Evolutionary conservation across 176 grass and related monocot genomes (phyloP).

Genomic region (Phragmites australis): DNA sequence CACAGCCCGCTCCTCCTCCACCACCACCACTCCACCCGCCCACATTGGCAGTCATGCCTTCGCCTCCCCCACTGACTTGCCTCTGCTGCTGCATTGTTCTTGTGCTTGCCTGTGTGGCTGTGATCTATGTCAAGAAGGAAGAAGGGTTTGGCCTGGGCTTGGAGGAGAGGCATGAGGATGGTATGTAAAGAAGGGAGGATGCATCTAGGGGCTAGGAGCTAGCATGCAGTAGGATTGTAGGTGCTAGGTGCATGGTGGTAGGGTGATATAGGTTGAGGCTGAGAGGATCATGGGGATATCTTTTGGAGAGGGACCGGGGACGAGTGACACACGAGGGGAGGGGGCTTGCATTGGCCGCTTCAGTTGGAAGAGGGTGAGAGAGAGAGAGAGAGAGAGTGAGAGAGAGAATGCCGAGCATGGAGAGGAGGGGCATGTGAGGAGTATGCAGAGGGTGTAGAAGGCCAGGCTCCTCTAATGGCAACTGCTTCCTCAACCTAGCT

Average conservation of each 20-base stretch:
- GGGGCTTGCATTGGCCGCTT: not conserved
- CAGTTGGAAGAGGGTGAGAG: not conserved
- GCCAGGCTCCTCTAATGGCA: slow-evolving; percentile 36
- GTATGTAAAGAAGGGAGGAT: slow-evolving; percentile 33
- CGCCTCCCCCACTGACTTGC: not conserved
- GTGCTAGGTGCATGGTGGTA: slow-evolving; percentile 1
- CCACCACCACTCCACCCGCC: not conserved
- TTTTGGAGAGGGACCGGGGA: slow-evolving; percentile 92
- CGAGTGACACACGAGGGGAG: slow-evolving; percentile 68
- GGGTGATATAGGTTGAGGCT: slow-evolving; percentile 43
- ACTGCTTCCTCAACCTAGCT: slow-evolving; percentile 19
- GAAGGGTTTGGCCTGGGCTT: not conserved
- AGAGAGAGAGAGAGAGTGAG: not conserved
- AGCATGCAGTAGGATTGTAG: slow-evolving; percentile 6
- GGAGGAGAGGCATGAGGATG: slow-evolving; percentile 3
- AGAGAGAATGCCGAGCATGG: not conserved
- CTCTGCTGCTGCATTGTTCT: not conserved
- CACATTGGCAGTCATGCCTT: slow-evolving; percentile 1
- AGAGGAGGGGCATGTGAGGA: slow-evolving; percentile 10
- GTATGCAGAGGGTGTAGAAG: slow-evolving; percentile 1
- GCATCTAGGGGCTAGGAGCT: not conserved
- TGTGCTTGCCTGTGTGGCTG: not conserved
- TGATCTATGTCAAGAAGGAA: slow-evolving; percentile 6
- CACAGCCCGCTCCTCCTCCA: not conserved
- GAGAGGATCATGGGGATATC: slow-evolving; percentile 88